A percentile compares a stretch with the other conserved stretches of the same genome.
Evolutionary conservation across 208 protist species (phyloP).

Genomic region (Acanthamoeba sp.): DNA sequence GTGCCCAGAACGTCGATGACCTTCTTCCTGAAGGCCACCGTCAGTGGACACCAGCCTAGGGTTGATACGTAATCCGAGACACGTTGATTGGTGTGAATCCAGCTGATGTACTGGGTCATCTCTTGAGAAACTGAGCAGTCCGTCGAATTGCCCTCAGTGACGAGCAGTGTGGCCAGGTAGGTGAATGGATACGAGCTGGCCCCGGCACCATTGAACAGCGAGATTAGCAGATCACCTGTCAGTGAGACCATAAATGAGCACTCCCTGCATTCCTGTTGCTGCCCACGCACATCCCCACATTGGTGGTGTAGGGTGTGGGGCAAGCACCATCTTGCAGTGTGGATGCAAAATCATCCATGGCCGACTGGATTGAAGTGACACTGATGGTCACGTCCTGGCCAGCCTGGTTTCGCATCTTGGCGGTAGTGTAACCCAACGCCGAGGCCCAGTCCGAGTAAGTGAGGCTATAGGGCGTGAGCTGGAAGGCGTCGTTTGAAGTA

Average conservation of each 20-base stretch:
- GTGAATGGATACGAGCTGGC: background rate
- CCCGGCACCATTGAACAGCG: background rate
- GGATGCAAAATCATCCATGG: background rate
- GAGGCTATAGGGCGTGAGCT: background rate
- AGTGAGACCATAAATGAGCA: background rate
- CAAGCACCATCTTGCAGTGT: background rate
- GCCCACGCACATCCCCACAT: no score
- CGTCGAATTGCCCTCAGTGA: background rate
- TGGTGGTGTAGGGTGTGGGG: no score
- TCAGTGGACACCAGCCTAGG: background rate
- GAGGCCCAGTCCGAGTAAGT: background rate
- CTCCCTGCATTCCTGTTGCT: no score
- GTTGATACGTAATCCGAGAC: background rate
- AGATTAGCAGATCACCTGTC: background rate
- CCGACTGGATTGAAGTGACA: no score
- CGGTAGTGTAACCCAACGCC: no score
- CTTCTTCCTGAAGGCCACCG: slow-evolving; percentile 8
- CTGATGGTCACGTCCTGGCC: no score
- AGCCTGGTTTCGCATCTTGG: no score
- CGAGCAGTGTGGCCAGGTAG: background rate
- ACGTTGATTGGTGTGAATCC: background rate
- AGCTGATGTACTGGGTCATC: slow-evolving; percentile 30
- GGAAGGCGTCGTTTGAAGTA: background rate
- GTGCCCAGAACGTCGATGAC: slow-evolving; percentile 48
- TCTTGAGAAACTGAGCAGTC: slow-evolving; percentile 13